Percentiles rank a stretch among this genome's conserved stretches.
Conservation (phyloP, 2,329 filamentous ascomycete genomes). For the Taxawa tesnikishii region DNA sequence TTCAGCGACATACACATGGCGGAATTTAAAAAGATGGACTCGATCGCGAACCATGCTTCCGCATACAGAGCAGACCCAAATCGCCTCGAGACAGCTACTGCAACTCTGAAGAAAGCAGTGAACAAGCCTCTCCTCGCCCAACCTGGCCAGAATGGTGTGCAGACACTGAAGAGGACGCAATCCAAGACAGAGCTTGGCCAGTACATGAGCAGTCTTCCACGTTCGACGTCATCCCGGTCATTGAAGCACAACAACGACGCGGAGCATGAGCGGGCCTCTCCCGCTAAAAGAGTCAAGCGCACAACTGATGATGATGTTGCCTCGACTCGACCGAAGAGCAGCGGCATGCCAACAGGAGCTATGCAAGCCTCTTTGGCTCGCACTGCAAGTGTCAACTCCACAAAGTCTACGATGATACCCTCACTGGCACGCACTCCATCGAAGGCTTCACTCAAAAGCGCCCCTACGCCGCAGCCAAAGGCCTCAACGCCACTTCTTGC, state of each 20-base stretch:
- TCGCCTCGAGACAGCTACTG: no score
- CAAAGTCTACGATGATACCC: conserved; percentile 22
- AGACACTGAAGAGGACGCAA: conserved; percentile 40
- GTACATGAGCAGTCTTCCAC: conserved; percentile 33
- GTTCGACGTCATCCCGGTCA: conserved; percentile 17
- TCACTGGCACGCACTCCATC: conserved; percentile 13
- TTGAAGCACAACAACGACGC: no score
- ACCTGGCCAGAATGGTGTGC: conserved; percentile 12
- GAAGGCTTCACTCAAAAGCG: conserved; percentile 8
- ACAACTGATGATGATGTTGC: conserved; percentile 56
- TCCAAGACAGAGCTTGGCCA: conserved; percentile 55
- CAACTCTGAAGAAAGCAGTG: no score
- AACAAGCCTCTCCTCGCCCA: conserved; percentile 27
- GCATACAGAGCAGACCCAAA: conserved; percentile 49
- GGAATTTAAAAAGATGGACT: conserved; percentile 96
- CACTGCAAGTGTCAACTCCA: conserved; percentile 37
- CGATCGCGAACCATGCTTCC: conserved; percentile 77
- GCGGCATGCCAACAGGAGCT: conserved; percentile 52
- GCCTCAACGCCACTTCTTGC: conserved; percentile 13
- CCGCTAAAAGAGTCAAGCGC: conserved; percentile 57
- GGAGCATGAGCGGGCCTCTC: no score
- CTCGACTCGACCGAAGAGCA: conserved; percentile 43
- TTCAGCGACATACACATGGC: conserved; percentile 80
- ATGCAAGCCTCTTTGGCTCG: conserved; percentile 64
- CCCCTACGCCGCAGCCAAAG: conserved; percentile 6